Conservation (phyloP, 2,329 filamentous ascomycete genomes). For the Epichloe aotearoae region DNA sequence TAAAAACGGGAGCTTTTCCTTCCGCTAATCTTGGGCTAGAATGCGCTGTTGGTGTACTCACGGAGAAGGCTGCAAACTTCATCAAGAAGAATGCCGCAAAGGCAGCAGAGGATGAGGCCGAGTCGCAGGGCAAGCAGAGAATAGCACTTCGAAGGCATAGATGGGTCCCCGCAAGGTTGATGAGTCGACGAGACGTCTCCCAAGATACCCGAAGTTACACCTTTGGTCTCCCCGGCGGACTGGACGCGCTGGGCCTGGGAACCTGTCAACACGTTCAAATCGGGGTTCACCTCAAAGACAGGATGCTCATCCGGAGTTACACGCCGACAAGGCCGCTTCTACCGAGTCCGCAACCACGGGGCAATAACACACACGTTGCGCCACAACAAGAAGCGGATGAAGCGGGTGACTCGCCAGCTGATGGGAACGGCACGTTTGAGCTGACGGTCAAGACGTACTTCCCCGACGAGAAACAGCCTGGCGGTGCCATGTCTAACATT, state of each 20-base stretch:
- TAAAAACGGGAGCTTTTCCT: not conserved
- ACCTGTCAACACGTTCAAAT: slow-evolving; percentile 40
- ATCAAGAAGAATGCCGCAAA: slow-evolving; percentile 31
- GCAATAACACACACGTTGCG: not conserved
- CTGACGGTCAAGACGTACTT: slow-evolving; percentile 39
- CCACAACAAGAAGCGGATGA: not conserved
- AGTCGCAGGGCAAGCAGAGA: slow-evolving; percentile 11
- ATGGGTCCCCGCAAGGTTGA: slow-evolving; percentile 32
- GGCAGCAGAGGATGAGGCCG: slow-evolving; percentile 22
- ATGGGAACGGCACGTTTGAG: slow-evolving; percentile 32
- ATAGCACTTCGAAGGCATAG: slow-evolving; percentile 28
- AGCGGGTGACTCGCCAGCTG: slow-evolving; percentile 2
- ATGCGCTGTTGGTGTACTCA: slow-evolving; percentile 34
- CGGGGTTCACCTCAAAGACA: slow-evolving; percentile 37
- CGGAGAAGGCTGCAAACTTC: slow-evolving; percentile 32
- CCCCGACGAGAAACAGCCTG: slow-evolving; percentile 30
- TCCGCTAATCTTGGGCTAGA: slow-evolving; percentile 19
- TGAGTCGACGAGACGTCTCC: slow-evolving; percentile 24
- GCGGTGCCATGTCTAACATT: slow-evolving; percentile 40
- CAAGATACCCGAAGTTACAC: slow-evolving; percentile 28
- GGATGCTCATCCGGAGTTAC: slow-evolving; percentile 36
- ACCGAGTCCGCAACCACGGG: slow-evolving; percentile 3
- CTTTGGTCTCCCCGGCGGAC: slow-evolving; percentile 27
- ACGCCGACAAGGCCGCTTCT: slow-evolving; percentile 35
- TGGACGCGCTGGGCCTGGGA: slow-evolving; percentile 29